Conservation (phyloP, 352 stramenopile genomes). For the Globisporangium splendens region DNA sequence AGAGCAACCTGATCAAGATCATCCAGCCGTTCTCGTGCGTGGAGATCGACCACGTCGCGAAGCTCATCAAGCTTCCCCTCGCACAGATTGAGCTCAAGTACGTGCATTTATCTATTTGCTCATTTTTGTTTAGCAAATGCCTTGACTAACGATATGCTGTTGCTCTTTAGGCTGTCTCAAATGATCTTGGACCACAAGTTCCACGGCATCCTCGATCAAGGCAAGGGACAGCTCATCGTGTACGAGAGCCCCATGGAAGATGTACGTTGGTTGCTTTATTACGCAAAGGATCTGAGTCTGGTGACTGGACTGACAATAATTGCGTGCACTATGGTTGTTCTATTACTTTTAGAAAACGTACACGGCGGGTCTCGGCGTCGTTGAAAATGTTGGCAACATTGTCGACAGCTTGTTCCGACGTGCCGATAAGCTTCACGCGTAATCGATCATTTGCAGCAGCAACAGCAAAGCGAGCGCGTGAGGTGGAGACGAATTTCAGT, state of each 20-base stretch:
- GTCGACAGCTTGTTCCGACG: conserved; percentile 94
- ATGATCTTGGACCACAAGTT: conserved; percentile 99
- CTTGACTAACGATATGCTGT: neutral
- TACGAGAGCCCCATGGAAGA: conserved; percentile 94
- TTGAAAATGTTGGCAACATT: conserved; percentile 96
- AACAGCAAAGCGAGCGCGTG: neutral
- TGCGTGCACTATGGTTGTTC: too few species aligned
- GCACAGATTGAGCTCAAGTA: conserved; percentile 84
- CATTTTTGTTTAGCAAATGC: too few species aligned
- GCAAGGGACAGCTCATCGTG: conserved; percentile 98
- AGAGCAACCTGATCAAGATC: conserved; percentile 99
- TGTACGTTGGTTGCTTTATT: conserved; percentile 42
- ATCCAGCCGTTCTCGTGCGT: conserved; percentile 98
- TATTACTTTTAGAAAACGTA: conserved; percentile 73
- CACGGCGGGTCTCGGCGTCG: conserved; percentile 92
- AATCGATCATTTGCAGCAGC: conserved; percentile 13
- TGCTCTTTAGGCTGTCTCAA: conserved; percentile 92
- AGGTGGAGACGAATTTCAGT: too few species aligned
- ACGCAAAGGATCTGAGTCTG: too few species aligned
- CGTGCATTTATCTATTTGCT: conserved; percentile 2
- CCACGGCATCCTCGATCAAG: conserved; percentile 98
- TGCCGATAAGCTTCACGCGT: conserved; percentile 81
- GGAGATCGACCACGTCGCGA: conserved; percentile 96
- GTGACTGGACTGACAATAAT: too few species aligned
- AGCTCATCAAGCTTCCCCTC: conserved; percentile 95